These are phyloP conservation scores for Fusarium sp. DNA, from an alignment of 2,329 filamentous ascomycete species.

Conservation along the genomic window DNA sequence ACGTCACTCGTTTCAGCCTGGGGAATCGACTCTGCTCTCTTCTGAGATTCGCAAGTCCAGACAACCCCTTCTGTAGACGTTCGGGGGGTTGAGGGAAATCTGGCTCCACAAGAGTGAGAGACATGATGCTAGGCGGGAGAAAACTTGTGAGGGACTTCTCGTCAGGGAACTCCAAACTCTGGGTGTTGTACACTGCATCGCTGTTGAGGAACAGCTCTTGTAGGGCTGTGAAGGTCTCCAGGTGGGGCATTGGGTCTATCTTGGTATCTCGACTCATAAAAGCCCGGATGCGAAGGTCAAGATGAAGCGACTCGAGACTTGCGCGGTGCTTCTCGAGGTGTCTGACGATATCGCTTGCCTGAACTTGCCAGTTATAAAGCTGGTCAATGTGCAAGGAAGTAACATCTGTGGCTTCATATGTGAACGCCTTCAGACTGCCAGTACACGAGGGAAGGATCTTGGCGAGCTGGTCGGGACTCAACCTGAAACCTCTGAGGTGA, in stretches of 20 bases:
- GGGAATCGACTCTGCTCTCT: background rate
- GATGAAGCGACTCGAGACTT: constrained; percentile 16
- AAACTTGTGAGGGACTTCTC: background rate
- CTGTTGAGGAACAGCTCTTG: constrained; percentile 15
- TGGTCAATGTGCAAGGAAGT: background rate
- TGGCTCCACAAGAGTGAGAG: constrained; percentile 3
- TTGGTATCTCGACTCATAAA: background rate
- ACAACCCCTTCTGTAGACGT: background rate
- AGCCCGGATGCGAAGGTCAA: constrained; percentile 13
- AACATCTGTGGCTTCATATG: constrained; percentile 11
- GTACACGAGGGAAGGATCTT: background rate
- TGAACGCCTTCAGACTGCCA: constrained; percentile 3
- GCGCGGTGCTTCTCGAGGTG: background rate
- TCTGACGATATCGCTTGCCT: background rate
- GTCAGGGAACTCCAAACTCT: background rate
- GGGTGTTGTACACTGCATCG: background rate
- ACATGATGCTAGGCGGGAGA: constrained; percentile 1
- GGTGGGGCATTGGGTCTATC: background rate
- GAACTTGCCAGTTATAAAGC: background rate
- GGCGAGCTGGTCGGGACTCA: background rate
- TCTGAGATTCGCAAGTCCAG: background rate
- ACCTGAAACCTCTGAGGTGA: background rate
- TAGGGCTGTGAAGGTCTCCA: constrained; percentile 9
- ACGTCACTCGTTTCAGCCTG: constrained; percentile 4
- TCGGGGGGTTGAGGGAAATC: background rate